Conservation (phyloP, 345 rosid species). For the Brassica cretica region DNA sequence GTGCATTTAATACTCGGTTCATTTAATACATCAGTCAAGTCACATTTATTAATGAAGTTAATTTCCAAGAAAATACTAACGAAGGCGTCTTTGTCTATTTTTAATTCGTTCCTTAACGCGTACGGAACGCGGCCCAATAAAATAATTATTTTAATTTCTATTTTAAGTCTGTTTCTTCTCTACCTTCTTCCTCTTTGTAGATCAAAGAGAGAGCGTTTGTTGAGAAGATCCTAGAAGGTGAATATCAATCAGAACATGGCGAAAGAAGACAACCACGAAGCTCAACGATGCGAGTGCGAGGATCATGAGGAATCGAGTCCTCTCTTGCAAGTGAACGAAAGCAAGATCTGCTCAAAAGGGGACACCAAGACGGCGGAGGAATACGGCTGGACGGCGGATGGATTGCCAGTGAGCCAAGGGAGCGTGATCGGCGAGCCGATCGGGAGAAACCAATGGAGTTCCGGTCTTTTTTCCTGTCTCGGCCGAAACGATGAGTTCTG, state of each 20-base stretch:
- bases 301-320: conserved; percentile 66
- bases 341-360: conserved; percentile 38
- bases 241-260: conserved; percentile 44
- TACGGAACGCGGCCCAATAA: too few relatives aligned
- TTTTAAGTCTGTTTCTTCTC: not conserved
- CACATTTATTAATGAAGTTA: too few relatives aligned
- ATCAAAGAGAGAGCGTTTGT: not conserved
- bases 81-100: too few relatives aligned
- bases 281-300: conserved; percentile 23
- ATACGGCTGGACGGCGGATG: conserved; percentile 78
- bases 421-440: conserved; percentile 90
- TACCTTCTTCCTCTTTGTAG: too few relatives aligned
- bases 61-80: too few relatives aligned
- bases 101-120: too few relatives aligned
- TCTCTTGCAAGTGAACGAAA: conserved; percentile 52
- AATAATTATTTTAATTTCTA: too few relatives aligned
- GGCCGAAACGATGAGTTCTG: conserved; percentile 93
- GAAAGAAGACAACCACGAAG: conserved; percentile 24
- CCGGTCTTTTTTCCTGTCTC: conserved; percentile 67
- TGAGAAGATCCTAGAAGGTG: not conserved
- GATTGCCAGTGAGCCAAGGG: conserved; percentile 70
- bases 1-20: too few relatives aligned
- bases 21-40: too few relatives aligned
- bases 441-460: conserved; percentile 73
- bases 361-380: conserved; percentile 29